Base-by-base conservation (phyloP, 148 eudicot species). In the Fagopyrum esculentum region DNA sequence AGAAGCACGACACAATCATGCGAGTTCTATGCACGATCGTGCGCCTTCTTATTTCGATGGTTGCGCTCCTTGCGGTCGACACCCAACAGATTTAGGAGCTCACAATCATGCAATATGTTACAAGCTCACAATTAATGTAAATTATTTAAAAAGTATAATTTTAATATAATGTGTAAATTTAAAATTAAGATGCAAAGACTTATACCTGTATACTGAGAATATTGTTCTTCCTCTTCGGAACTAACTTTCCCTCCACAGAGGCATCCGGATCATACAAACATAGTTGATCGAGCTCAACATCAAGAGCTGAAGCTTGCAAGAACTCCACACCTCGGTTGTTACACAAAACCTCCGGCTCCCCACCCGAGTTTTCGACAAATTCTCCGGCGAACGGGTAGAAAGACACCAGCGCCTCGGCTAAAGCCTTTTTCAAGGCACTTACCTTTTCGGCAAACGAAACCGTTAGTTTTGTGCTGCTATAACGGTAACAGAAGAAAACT, bases 321-420 rank as follows among this genome's bases (percentile, higher is more conserved):
- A 93, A 89, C 75, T 84, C 90, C 5, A 90, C 93, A 0, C 98
- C 96, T 16, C 84, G 80, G 80, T 90, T 93, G 83, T 89, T 90
- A 76, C 98, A 90, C 6, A 87, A 84, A 47, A 93, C 69, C 84
- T 88, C 93, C 5, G 91, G 90, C 81, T 90, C 96, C 5, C 93
- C 91, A 3, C 66, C 79, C 5, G 69, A 45, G 81, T 84, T 93
- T 6, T 75, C 17, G 13, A 86, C 91, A 2, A 90, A 44, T 51
- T 84, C 87, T 61, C 98, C 98, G 3, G 88, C 88, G 61, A 89
- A 83, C 9, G 83, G 74, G 52, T 86, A 87, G 74, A 68, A 89
- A 0, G 84, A 74, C 1, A 81, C 88, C 5, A 91, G 78, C 4
- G 85, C 78, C 66, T 85, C 76, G 0, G 88, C 87, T 47, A 91